Evolutionary conservation across 1,284 basidiomycete species (phyloP).

Genomic region (Pseudozyma hubeiensis): DNA sequence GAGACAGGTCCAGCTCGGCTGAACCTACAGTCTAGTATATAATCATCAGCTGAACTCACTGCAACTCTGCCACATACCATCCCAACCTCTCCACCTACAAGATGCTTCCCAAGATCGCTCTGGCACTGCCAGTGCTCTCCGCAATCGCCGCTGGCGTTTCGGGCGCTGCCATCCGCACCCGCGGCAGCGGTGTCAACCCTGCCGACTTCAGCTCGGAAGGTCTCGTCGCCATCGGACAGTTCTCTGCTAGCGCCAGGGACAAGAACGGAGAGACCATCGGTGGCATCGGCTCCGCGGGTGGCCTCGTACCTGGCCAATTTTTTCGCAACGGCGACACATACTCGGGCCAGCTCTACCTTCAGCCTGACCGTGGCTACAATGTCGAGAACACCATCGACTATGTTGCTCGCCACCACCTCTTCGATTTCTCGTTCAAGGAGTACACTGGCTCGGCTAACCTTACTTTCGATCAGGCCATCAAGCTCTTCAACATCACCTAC

Average conservation of each 20-base stretch:
- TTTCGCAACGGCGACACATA: conserved; percentile 56
- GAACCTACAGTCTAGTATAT: no score
- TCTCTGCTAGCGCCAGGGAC: conserved; percentile 60
- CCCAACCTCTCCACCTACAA: neutral
- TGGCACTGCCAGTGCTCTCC: conserved; percentile 20
- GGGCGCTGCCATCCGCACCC: conserved; percentile 18
- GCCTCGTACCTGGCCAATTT: conserved; percentile 36
- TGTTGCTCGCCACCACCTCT: conserved; percentile 74
- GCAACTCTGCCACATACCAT: no score
- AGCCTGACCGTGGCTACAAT: conserved; percentile 74
- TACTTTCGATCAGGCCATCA: conserved; percentile 73
- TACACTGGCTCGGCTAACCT: conserved; percentile 72
- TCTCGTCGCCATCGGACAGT: conserved; percentile 68
- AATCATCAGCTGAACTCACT: no score
- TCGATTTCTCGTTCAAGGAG: conserved; percentile 74
- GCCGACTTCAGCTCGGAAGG: conserved; percentile 65
- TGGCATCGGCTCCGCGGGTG: conserved; percentile 61
- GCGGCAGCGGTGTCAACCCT: conserved; percentile 32
- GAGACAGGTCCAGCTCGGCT: no score
- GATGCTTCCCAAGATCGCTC: conserved; percentile 18
- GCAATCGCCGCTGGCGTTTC: conserved; percentile 9
- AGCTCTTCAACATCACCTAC: conserved; percentile 74
- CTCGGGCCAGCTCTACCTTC: conserved; percentile 72
- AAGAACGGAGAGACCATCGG: conserved; percentile 67
- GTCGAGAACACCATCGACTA: conserved; percentile 73